Conservation (phyloP, 139 green algal species). For the Closterium sp. region DNA sequence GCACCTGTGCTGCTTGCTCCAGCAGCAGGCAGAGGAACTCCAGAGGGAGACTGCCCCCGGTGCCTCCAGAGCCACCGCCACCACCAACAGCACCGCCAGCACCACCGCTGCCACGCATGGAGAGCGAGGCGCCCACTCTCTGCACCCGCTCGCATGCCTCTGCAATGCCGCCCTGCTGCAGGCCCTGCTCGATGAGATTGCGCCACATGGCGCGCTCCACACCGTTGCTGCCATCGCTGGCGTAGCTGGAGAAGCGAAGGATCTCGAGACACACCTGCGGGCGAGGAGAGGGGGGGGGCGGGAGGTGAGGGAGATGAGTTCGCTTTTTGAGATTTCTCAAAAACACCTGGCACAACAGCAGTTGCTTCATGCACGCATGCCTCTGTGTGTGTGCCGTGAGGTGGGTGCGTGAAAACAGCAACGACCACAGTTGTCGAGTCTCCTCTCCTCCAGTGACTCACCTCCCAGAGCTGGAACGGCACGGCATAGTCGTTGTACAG, state of each 20-base stretch:
- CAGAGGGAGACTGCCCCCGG: constrained; percentile 6
- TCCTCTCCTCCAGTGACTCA: too few relatives aligned
- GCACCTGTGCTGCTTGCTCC: constrained; percentile 25
- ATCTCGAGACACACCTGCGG: constrained; percentile 38
- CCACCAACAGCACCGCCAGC: background rate
- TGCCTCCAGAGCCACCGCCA: background rate
- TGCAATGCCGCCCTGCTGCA: constrained; percentile 23
- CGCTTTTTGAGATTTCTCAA: too few relatives aligned
- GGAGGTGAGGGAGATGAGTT: background rate
- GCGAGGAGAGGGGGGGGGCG: background rate
- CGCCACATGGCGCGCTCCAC: constrained; percentile 12
- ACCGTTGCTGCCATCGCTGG: background rate
- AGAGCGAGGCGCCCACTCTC: background rate
- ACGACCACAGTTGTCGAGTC: too few relatives aligned
- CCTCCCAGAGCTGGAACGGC: constrained; percentile 44
- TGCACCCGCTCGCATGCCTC: constrained; percentile 28
- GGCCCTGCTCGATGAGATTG: constrained; percentile 15
- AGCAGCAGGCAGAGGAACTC: constrained; percentile 14
- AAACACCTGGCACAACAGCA: too few relatives aligned
- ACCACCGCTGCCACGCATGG: background rate
- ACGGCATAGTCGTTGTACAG: constrained; percentile 51
- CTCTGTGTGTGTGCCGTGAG: too few relatives aligned
- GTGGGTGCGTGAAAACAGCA: background rate
- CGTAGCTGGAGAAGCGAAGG: constrained; percentile 32
- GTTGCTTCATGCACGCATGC: too few relatives aligned